A percentile compares a stretch with the other conserved stretches of the same genome.
Conservation (phyloP, 2,329 filamentous ascomycete genomes). For the Trichoderma lentiforme region DNA sequence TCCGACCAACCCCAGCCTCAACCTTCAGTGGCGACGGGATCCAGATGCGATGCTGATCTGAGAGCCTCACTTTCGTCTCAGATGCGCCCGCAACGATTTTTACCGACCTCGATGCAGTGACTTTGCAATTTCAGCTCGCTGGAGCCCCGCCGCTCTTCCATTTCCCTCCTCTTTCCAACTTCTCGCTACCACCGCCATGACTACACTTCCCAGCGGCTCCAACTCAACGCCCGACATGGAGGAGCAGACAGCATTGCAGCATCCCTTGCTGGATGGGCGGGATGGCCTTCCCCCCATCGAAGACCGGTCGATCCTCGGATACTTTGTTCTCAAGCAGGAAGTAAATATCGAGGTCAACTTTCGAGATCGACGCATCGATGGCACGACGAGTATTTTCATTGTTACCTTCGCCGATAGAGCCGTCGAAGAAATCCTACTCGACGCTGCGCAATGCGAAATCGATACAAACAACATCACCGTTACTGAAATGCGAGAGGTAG, state of each 20-base stretch:
- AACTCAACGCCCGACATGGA: slow-evolving; percentile 15
- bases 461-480: slow-evolving; percentile 53
- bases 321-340: slow-evolving; percentile 73
- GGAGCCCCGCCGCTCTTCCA: slow-evolving; percentile 11
- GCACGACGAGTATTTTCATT: slow-evolving; percentile 78
- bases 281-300: slow-evolving; percentile 34
- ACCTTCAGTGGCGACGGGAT: not conserved
- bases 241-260: slow-evolving; percentile 10
- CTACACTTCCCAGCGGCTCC: slow-evolving; percentile 10
- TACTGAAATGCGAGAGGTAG: slow-evolving; percentile 35
- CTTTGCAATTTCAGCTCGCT: slow-evolving; percentile 12
- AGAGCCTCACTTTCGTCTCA: slow-evolving; percentile 14
- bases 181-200: not conserved
- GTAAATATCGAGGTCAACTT: slow-evolving; percentile 91
- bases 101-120: slow-evolving; percentile 17
- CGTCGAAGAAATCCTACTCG: slow-evolving; percentile 55
- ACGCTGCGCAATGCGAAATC: slow-evolving; percentile 61
- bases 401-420: slow-evolving; percentile 59
- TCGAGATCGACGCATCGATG: slow-evolving; percentile 67
- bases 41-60: slow-evolving; percentile 17
- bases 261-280: slow-evolving; percentile 31
- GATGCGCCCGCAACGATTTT: slow-evolving; percentile 15
- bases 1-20: not conserved
- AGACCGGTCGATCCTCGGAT: slow-evolving; percentile 38
- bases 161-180: not conserved